Percentiles rank a stretch among this genome's conserved stretches.
phyloP scores from a whole-genome alignment of 768 basidiomycete genomes.

The Naganishia randhawae region DNA sequence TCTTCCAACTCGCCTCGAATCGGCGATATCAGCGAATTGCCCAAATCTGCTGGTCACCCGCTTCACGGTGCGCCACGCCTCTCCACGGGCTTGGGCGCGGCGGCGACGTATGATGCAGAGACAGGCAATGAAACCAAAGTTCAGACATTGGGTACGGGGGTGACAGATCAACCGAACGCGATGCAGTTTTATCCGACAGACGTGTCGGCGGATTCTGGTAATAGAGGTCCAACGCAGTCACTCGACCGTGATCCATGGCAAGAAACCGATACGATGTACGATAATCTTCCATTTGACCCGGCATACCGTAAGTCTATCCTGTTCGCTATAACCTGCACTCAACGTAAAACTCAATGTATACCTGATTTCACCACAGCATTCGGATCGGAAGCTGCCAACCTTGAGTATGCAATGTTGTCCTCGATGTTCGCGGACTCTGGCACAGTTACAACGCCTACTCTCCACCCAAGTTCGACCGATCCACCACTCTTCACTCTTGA shows the following conservation, averaged over 20 bases:
- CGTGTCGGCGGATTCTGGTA: background rate
- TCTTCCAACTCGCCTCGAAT: slow-evolving; percentile 8
- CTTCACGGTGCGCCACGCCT: background rate
- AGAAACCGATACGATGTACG: slow-evolving; percentile 20
- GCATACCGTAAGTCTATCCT: slow-evolving; percentile 37
- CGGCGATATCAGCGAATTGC: background rate
- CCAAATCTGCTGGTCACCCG: background rate
- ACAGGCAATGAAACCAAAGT: background rate
- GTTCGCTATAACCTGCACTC: slow-evolving; percentile 62
- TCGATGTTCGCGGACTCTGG: slow-evolving; percentile 66
- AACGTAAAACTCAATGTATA: slow-evolving; percentile 36
- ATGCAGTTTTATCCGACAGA: background rate
- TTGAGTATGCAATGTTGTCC: slow-evolving; percentile 91
- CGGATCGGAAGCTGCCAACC: slow-evolving; percentile 83
- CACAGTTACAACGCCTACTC: slow-evolving; percentile 13
- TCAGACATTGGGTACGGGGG: background rate
- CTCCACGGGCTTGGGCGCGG: background rate
- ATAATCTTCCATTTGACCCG: slow-evolving; percentile 22
- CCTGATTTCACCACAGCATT: slow-evolving; percentile 52
- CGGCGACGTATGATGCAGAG: background rate
- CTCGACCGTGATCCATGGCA: slow-evolving; percentile 15
- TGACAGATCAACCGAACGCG: background rate
- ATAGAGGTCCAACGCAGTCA: background rate
- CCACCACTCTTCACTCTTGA: slow-evolving; percentile 27
- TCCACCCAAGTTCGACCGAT: slow-evolving; percentile 1